Conservation (phyloP, 192 early-diverging fungal species). For the Linnemannia schmuckeri region DNA sequence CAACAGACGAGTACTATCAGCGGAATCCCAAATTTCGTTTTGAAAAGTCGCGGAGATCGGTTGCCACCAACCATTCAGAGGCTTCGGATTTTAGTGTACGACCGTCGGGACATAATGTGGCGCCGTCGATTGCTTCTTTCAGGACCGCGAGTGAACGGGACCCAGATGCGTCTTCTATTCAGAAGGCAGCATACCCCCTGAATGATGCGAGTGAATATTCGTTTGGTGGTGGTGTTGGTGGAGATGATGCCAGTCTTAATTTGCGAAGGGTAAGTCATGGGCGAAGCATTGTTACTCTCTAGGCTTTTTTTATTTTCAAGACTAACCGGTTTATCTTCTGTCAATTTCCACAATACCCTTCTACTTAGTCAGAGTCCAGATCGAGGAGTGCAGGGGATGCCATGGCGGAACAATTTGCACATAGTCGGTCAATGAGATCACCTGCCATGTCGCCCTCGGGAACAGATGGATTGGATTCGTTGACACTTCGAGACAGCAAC, state of each 20-base stretch:
- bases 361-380: conserved; percentile 28
- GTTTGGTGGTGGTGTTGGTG: conserved; percentile 7
- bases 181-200: background rate
- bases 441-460: background rate
- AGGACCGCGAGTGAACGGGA: conserved; percentile 37
- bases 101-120: conserved; percentile 6
- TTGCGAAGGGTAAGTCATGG: conserved; percentile 16
- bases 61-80: conserved; percentile 38
- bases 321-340: background rate
- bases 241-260: conserved; percentile 5
- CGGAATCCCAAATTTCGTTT: conserved; percentile 21
- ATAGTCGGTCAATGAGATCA: conserved; percentile 15
- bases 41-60: conserved; percentile 41
- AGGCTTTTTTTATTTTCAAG: background rate
- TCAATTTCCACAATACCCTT: background rate
- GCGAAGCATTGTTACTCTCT: background rate
- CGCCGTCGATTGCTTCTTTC: conserved; percentile 44
- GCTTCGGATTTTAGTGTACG: conserved; percentile 38
- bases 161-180: conserved; percentile 20
- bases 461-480: conserved; percentile 4
- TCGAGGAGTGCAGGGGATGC: conserved; percentile 25
- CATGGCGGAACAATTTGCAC: conserved; percentile 22
- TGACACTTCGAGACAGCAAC: background rate
- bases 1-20: conserved; percentile 34
- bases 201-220: conserved; percentile 26